These are phyloP conservation scores for Hymenoscyphus scutula DNA, from an alignment of 2,329 filamentous ascomycete species.

Conservation along the genomic window DNA sequence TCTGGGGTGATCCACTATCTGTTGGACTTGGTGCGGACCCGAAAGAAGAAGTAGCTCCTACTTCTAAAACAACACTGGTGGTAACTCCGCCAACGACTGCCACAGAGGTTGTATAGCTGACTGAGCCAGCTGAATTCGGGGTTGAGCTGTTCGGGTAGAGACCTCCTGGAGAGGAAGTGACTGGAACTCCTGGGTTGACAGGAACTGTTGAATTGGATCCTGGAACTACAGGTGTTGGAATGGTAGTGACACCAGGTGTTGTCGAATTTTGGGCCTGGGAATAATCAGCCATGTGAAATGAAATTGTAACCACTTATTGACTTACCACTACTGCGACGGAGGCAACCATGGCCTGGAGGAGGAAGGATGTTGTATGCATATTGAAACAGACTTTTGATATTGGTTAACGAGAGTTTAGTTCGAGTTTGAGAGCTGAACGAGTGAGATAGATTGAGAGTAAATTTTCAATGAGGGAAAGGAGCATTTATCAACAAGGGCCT, in stretches of 20 bases:
- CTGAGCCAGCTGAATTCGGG: background rate
- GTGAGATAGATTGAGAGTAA: background rate
- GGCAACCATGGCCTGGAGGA: background rate
- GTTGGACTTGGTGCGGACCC: background rate
- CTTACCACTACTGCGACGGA: background rate
- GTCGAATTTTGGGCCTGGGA: background rate
- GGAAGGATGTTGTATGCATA: background rate
- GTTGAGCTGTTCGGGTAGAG: background rate
- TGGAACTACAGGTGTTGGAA: no score
- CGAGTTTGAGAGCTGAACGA: background rate
- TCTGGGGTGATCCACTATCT: no score
- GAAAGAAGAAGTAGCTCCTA: background rate
- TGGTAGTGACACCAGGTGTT: no score
- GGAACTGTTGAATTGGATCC: no score
- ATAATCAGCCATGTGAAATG: background rate
- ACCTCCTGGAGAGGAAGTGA: no score
- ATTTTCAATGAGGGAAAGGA: background rate
- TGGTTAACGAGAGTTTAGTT: background rate
- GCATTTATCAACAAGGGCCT: background rate
- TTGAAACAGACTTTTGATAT: background rate
- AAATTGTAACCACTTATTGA: background rate
- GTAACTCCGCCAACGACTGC: conserved; percentile 1
- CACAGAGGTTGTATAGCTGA: background rate
- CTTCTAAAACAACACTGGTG: conserved; percentile 1
- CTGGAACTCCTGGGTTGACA: background rate